Evolutionary conservation across 371 early-diverging fungal genomes (phyloP).

Genomic region (Phascolomyces articulosus): DNA sequence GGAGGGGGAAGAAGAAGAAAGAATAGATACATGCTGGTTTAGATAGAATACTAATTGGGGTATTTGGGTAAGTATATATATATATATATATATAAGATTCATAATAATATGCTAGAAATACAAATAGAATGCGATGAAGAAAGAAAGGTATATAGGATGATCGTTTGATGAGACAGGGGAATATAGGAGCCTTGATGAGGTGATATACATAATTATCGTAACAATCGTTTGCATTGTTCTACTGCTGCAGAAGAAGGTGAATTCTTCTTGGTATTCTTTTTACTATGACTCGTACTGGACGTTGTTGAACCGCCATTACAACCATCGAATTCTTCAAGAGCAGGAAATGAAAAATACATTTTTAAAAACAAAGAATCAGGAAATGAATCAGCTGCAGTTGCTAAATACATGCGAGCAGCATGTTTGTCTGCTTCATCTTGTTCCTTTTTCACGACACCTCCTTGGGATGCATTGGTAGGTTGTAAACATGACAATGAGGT

Average conservation of each 20-base stretch:
- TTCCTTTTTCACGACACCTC: neutral
- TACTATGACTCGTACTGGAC: too few species aligned
- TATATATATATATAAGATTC: neutral
- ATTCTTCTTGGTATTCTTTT: neutral
- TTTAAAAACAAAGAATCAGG: neutral
- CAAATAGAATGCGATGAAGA: neutral
- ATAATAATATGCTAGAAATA: neutral
- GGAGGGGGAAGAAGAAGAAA: too few species aligned
- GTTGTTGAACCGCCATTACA: neutral
- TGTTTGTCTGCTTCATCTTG: slow-evolving; percentile 4
- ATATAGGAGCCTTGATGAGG: too few species aligned
- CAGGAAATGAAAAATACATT: slow-evolving; percentile 7
- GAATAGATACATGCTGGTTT: too few species aligned
- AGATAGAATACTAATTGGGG: too few species aligned
- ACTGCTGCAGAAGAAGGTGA: neutral
- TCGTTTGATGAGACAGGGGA: too few species aligned
- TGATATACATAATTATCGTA: neutral
- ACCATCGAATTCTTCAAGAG: neutral
- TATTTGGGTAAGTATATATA: too few species aligned
- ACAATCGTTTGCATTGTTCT: neutral
- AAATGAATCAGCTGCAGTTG: neutral
- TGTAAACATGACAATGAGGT: neutral
- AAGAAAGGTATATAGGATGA: neutral
- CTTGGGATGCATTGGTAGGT: neutral
- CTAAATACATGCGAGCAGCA: slow-evolving; percentile 1